Percentiles rank a stretch among this genome's conserved stretches.
These are phyloP conservation scores for Sclerotinia spermophila DNA, from an alignment of 2,329 filamentous ascomycete species.

Conservation along the genomic window DNA sequence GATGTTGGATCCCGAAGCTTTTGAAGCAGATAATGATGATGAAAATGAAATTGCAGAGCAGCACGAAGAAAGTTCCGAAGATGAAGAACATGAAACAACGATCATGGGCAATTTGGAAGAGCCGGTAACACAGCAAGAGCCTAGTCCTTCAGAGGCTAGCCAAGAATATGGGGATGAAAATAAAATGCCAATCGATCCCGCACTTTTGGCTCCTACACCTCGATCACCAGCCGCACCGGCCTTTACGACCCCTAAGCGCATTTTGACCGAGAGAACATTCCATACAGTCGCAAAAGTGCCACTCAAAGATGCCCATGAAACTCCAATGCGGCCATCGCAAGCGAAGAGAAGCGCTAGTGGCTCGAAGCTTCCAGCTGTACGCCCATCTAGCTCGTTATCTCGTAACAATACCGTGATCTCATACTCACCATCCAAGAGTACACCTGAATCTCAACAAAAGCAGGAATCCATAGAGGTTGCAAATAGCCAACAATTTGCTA, in stretches of 20 bases:
- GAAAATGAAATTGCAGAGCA: background rate
- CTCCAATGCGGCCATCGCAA: constrained; percentile 40
- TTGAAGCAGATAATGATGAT: constrained; percentile 23
- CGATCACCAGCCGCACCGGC: constrained; percentile 16
- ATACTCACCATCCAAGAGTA: constrained; percentile 49
- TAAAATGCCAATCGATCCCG: constrained; percentile 52
- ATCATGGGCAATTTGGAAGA: background rate
- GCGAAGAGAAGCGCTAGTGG: constrained; percentile 43
- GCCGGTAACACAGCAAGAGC: constrained; percentile 36
- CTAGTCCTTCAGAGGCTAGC: constrained; percentile 56
- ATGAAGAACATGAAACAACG: constrained; percentile 9
- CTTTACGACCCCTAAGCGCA: constrained; percentile 32
- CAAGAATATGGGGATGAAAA: constrained; percentile 68
- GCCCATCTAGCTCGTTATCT: constrained; percentile 41
- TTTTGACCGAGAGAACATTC: constrained; percentile 44
- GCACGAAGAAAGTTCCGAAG: background rate
- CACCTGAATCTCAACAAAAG: constrained; percentile 14
- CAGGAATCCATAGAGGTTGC: constrained; percentile 15
- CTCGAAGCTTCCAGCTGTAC: constrained; percentile 42
- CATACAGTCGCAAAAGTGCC: constrained; percentile 77
- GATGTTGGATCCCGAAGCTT: constrained; percentile 43
- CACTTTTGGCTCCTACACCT: constrained; percentile 37
- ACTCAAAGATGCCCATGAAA: constrained; percentile 59
- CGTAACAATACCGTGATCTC: constrained; percentile 53
- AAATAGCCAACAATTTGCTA: constrained; percentile 25